Evolutionary conservation across 1,139 yeast genomes (phyloP), one percentile per base, ranked within the genome.

Genomic region (Sugiyamaella castrensis): DNA sequence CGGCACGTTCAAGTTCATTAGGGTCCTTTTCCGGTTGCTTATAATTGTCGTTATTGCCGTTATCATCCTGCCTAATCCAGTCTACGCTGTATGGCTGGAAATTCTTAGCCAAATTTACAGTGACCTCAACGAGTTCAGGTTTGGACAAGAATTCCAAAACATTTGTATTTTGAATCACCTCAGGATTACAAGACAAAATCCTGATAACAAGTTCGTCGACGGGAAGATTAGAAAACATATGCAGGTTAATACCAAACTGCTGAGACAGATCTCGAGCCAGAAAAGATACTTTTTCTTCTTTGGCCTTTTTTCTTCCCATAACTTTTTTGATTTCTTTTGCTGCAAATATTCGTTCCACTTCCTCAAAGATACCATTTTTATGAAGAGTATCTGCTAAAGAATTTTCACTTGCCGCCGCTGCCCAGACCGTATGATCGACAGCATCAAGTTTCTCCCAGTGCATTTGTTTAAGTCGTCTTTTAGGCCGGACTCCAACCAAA

Each of bases 161-260:
- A 51, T 87, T 85, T 5, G 75, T 66, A 57, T 84, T 88, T 34
- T 75, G 77, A 40, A 88, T 56, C 13, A 91, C 78, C 10, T 85
- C 92, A 15, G 71, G 70, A 51, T 85, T 86, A 68, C 98, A 92
- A 26, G 71, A 73, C 43, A 92, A 70, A 1, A 92, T 81, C 63
- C 82, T 84, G 10, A 56, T 45, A 2, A 88, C 80, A 42, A 92
- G 74, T 30, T 78, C 84, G 8, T 76, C 80, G 13, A 84, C 95
- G 1, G 81, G 63, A 47, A 79, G 61, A 53, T 72, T 73, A 2
- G 88, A 77, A 70, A 82, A 87, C 76, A 84, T 79, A 63, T 92
- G 98, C 51, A 92, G 71, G 60, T 91, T 89, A 62, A 92, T 92
- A 37, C 96, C 98, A 71, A 92, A 88, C 60, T 87, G 95, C 63